Evolutionary conservation across 768 basidiomycete species (phyloP).

Genomic region (Amanita polypyramis): DNA sequence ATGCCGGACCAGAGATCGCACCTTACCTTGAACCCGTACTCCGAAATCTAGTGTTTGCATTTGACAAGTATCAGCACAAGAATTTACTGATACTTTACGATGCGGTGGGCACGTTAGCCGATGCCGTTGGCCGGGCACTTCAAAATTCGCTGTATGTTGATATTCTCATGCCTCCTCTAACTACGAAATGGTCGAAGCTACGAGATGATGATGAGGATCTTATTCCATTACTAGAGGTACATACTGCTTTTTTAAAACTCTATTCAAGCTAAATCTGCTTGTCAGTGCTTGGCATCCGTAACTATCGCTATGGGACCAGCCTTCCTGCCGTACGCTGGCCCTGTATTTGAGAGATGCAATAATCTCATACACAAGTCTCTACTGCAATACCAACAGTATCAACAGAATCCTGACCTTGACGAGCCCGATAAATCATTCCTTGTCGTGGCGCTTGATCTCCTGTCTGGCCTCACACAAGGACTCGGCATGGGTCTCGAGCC

Average conservation of each 20-base stretch:
- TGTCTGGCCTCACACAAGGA: constrained; percentile 94
- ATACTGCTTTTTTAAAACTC: constrained; percentile 9
- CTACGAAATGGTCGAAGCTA: constrained; percentile 81
- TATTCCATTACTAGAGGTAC: constrained; percentile 90
- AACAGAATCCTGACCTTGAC: constrained; percentile 82
- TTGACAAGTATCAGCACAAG: constrained; percentile 98
- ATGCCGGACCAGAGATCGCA: constrained; percentile 80
- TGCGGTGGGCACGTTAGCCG: constrained; percentile 96
- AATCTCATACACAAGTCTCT: constrained; percentile 77
- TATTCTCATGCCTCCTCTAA: constrained; percentile 93
- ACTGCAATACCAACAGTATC: constrained; percentile 77
- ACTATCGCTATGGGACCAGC: constrained; percentile 90
- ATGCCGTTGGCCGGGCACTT: constrained; percentile 85
- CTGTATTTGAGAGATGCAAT: constrained; percentile 88
- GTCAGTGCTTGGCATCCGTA: constrained; percentile 91
- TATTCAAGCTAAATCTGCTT: not conserved
- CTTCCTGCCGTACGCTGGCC: constrained; percentile 81
- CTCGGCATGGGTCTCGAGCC: constrained; percentile 70
- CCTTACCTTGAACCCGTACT: constrained; percentile 95
- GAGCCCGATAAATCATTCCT: constrained; percentile 97
- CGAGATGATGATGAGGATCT: constrained; percentile 88
- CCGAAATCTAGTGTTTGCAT: constrained; percentile 90
- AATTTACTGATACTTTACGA: constrained; percentile 98
- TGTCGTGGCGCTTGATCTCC: constrained; percentile 93
- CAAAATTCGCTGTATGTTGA: constrained; percentile 84